These are phyloP conservation scores for Sutorius eximius DNA, from an alignment of 1,284 basidiomycete genomes.

Conservation along the genomic window DNA sequence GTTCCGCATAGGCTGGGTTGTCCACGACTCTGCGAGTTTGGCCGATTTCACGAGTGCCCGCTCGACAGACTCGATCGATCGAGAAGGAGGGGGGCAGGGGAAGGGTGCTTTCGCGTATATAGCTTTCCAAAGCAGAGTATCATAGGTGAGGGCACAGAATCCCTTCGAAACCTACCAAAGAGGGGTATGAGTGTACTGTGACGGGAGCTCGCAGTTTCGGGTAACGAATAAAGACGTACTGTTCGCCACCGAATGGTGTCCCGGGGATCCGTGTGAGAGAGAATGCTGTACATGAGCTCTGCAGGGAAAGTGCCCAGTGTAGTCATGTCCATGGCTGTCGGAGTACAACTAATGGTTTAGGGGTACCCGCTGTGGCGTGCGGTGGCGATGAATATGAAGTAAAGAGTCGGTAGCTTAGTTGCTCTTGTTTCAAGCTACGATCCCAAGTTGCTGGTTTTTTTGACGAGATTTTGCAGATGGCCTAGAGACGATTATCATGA, in stretches of 20 bases:
- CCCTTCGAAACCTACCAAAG: not conserved
- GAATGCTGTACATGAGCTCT: not conserved
- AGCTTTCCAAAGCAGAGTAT: not conserved
- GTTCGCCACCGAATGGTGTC: not conserved
- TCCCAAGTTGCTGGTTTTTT: too few relatives aligned
- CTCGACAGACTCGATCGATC: not conserved
- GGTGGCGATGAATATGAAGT: too few relatives aligned
- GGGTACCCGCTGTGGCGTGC: too few relatives aligned
- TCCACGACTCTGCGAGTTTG: slow-evolving; percentile 5
- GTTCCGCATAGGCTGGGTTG: not conserved
- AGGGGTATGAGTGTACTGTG: not conserved
- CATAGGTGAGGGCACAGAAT: not conserved
- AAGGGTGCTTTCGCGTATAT: not conserved
- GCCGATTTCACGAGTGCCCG: not conserved
- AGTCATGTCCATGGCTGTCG: not conserved
- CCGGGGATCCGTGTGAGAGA: not conserved
- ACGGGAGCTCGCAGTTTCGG: not conserved
- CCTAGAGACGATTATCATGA: too few relatives aligned
- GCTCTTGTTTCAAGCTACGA: too few relatives aligned
- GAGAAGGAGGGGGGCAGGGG: not conserved
- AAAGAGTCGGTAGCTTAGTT: too few relatives aligned
- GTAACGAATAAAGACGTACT: not conserved
- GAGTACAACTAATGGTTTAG: too few relatives aligned
- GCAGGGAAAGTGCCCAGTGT: not conserved
- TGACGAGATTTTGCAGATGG: too few relatives aligned